These are phyloP conservation scores for Xylariaceae sp. DNA, from an alignment of 2,329 filamentous ascomycete genomes.

Conservation along the genomic window DNA sequence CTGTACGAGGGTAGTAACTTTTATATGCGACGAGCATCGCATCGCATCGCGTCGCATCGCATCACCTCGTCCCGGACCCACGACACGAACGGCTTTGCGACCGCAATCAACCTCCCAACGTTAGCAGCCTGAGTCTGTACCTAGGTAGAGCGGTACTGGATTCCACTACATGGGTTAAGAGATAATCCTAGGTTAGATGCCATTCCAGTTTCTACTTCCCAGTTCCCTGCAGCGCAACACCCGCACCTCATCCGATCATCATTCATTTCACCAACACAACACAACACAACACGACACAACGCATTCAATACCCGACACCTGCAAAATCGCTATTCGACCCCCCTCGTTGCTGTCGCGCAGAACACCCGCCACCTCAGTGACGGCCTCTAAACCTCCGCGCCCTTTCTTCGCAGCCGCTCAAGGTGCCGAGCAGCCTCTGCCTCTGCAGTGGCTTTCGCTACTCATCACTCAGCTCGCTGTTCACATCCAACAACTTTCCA, in stretches of 20 bases:
- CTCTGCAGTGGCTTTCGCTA: slow-evolving; percentile 21
- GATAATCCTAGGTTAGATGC: no score
- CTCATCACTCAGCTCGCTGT: background rate
- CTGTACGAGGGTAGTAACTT: slow-evolving; percentile 21
- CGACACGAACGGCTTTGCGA: slow-evolving; percentile 13
- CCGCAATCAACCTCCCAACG: background rate
- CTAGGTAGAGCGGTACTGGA: background rate
- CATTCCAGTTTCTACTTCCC: background rate
- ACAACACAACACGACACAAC: background rate
- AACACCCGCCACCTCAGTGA: background rate
- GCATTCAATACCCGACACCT: no score
- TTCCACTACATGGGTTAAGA: background rate
- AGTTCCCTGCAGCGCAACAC: background rate
- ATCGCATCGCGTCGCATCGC: slow-evolving; percentile 25
- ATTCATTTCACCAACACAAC: background rate
- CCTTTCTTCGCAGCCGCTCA: background rate
- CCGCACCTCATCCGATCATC: background rate
- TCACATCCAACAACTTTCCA: background rate
- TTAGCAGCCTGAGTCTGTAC: background rate
- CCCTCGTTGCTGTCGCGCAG: background rate
- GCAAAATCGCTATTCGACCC: background rate
- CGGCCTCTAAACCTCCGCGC: background rate
- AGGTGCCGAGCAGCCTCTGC: slow-evolving; percentile 20
- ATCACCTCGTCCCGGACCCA: slow-evolving; percentile 8
- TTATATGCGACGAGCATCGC: slow-evolving; percentile 25